Conservation (phyloP, 805 yeast genomes). For the Saturnispora sekii region DNA sequence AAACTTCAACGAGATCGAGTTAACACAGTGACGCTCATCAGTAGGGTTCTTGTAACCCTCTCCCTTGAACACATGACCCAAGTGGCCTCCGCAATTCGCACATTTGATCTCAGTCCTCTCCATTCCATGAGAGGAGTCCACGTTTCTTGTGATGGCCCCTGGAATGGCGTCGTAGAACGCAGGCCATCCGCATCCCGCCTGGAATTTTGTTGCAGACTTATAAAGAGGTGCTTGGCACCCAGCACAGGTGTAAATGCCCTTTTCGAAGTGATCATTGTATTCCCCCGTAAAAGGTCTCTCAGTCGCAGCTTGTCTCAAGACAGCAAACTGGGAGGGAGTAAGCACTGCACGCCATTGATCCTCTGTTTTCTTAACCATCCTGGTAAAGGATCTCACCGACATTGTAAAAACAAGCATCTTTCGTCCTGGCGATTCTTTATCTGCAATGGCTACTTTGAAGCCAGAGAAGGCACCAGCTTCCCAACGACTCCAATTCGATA, state of each 20-base stretch:
- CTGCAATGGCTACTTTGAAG: too few species aligned
- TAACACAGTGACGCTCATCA: constrained; percentile 91
- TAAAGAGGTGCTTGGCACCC: constrained; percentile 80
- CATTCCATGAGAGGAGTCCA: constrained; percentile 68
- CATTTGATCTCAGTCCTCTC: constrained; percentile 84
- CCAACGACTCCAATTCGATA: background rate
- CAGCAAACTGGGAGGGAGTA: constrained; percentile 66
- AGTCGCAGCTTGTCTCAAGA: constrained; percentile 66
- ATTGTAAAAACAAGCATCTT: background rate
- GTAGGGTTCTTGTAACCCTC: constrained; percentile 87
- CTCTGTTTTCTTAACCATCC: constrained; percentile 24
- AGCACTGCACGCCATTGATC: constrained; percentile 75
- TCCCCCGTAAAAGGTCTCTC: constrained; percentile 61
- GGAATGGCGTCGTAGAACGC: constrained; percentile 88
- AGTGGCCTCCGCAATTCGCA: constrained; percentile 80
- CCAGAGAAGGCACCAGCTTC: too few species aligned
- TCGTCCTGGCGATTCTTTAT: background rate
- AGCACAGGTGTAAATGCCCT: constrained; percentile 74
- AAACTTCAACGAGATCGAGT: constrained; percentile 73
- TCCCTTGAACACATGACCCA: constrained; percentile 91
- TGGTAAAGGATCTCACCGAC: background rate
- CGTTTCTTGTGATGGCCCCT: constrained; percentile 53
- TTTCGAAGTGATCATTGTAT: constrained; percentile 37
- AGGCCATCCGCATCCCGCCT: constrained; percentile 97
- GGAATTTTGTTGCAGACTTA: constrained; percentile 70